Base-by-base conservation (phyloP, 495 filamentous ascomycete genomes). In the Penicillium parvum region DNA sequence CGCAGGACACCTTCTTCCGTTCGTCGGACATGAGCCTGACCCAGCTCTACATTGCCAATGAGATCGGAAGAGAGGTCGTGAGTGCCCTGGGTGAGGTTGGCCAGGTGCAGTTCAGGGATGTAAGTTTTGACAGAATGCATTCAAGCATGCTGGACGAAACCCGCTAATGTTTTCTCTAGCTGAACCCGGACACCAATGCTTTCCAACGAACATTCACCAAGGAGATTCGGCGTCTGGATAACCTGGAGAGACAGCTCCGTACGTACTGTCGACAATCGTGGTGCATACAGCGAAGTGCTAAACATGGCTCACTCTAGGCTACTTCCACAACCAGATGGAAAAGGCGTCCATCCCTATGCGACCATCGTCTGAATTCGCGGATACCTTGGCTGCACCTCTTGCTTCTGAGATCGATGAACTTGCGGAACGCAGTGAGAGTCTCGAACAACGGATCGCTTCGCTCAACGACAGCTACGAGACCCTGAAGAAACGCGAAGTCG, bases 11-110 rank as follows among this genome's bases (percentile, higher is more conserved):
- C 68, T 84, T 96, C 74, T 96, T 99, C 85, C 92, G 94, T 75
- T 97, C 94, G 61, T 84, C 89, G 85, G 90, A 97, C 70, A 99
- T 99, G 92, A 95, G 89, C 78, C 83, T 99, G 80, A 94, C 94
- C 63, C 92, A 97, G 79, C 84, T 99, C 54, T 99, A 96, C 71
- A 90, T 97, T 57, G 87, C 92, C 50, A 96, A 95, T 56, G 92
- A 99, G 74, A 96, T 97, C 48, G 90, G 94, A 52, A 81, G 92
- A 64, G 92, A 99, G 74, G 90, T 96, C 51, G 88, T 97, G 43
- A 96, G 88, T 61, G 92, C 92, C 37, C 74, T 99, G 49, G 92
- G 92, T 53, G 92, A 97, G 74, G 76, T 99, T 54, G 92, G 92
- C 42, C 77, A 90, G 60, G 85, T 97, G 53, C 89, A 96, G 69